Conservation (phyloP, 768 basidiomycete genomes). For the Mycena latifolia region DNA sequence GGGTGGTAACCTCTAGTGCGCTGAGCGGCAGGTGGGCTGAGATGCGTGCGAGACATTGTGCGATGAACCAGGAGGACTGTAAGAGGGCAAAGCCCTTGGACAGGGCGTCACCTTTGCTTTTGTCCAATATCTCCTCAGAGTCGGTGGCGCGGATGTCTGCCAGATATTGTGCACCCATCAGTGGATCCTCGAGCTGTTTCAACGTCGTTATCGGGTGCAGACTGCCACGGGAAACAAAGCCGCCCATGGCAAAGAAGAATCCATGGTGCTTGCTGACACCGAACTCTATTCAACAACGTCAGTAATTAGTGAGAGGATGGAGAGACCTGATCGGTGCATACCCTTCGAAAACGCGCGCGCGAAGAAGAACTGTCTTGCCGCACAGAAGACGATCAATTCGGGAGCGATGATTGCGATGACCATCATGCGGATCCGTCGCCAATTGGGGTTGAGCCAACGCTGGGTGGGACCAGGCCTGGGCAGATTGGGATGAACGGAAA, state of each 20-base stretch:
- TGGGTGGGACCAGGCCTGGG: slow-evolving; percentile 24
- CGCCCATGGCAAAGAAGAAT: slow-evolving; percentile 21
- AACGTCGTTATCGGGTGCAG: background rate
- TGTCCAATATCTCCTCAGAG: slow-evolving; percentile 27
- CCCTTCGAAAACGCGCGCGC: slow-evolving; percentile 34
- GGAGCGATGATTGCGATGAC: slow-evolving; percentile 39
- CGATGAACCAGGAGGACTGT: slow-evolving; percentile 30
- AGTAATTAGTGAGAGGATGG: too few species aligned
- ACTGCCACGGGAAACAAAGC: background rate
- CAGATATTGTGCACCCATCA: background rate
- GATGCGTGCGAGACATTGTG: slow-evolving; percentile 39
- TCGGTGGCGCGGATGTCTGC: background rate
- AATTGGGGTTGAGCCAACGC: background rate
- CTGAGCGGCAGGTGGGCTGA: slow-evolving; percentile 43
- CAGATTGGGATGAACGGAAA: slow-evolving; percentile 43
- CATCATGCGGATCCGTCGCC: slow-evolving; percentile 12
- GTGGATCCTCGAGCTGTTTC: background rate
- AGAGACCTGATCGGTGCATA: too few species aligned
- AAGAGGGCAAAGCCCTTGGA: slow-evolving; percentile 35
- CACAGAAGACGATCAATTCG: slow-evolving; percentile 39
- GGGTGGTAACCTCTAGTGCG: slow-evolving; percentile 50
- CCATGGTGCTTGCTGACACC: slow-evolving; percentile 1
- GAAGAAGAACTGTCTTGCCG: slow-evolving; percentile 37
- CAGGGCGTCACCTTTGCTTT: slow-evolving; percentile 35
- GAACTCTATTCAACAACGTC: too few species aligned